A percentile compares a stretch with the other conserved stretches of the same genome.
phyloP scores from a whole-genome alignment of 192 early-diverging fungal species.

The Coemansia sp. region DNA sequence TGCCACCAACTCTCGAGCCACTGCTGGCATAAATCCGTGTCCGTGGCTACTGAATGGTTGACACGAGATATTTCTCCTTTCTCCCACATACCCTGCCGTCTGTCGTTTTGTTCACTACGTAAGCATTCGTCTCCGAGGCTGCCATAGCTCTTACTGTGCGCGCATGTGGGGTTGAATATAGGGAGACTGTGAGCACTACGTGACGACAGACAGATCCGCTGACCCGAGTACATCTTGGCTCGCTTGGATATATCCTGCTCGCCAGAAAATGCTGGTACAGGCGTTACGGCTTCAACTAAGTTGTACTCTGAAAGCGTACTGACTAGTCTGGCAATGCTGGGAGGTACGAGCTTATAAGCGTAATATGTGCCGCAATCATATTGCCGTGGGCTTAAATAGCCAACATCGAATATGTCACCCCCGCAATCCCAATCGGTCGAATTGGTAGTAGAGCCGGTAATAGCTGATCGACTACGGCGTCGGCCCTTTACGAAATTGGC shows the following conservation, averaged over 20 bases:
- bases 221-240: slow-evolving; percentile 11
- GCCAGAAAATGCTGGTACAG: slow-evolving; percentile 21
- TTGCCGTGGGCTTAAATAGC: neutral
- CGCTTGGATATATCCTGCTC: slow-evolving; percentile 10
- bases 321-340: neutral
- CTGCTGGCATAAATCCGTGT: neutral
- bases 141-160: neutral
- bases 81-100: slow-evolving; percentile 33
- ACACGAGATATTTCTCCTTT: neutral
- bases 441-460: neutral
- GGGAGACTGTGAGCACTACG: neutral
- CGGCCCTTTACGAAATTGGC: neutral
- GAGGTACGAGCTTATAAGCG: slow-evolving; percentile 1
- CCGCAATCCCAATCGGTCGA: neutral
- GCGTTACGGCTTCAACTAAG: slow-evolving; percentile 12
- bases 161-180: slow-evolving; percentile 24
- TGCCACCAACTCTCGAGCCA: slow-evolving; percentile 30
- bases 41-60: neutral
- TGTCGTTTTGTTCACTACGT: neutral
- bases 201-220: neutral
- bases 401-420: neutral
- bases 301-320: neutral
- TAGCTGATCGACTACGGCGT: neutral
- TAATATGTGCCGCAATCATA: neutral
- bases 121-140: neutral